Evolutionary conservation across 768 basidiomycete species (phyloP), one percentile per base, ranked within the genome.

Genomic region (Sarcomyxa edulis): DNA sequence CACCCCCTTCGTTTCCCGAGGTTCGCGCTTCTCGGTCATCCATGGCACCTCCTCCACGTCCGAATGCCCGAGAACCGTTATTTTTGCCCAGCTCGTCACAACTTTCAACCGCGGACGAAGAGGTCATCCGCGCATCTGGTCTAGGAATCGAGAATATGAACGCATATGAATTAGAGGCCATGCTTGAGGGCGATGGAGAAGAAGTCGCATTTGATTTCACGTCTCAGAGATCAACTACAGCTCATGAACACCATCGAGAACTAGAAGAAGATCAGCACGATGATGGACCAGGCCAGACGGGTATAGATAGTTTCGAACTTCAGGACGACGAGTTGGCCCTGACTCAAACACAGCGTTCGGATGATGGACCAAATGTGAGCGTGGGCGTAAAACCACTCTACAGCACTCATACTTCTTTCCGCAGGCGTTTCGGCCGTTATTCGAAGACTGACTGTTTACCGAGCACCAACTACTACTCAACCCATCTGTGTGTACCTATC

Each of bases 141-240:
- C 60, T 89, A 20, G 83, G 80, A 3, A 64, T 81, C 16, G 83
- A 85, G 49, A 52, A 68, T 43, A 84, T 88, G 84, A 63, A 68
- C 42, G 66, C 58, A 5, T 69, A 76, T 16, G 83, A 86, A 52
- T 65, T 64, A 22, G 66, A 67, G 23, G 61, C 50, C 59, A 65
- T 68, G 37, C 36, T 20, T 22, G 47, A 43, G n/a, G 44, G 33
- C 25, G 42, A 39, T 11, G 40, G 32, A 7, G 37, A 36, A 19
- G 38, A 43, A 20, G 35, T 48, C 15, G 37, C 58, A 15, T 67
- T 65, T 40, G 62, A 60, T 27, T 54, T 56, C 24, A 46, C 55
- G 15, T 61, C 61, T 1, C 62, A 65, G 39, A 43, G 39, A 22
- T 43, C 8, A 24, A 15, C 12, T 12, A 20, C 18, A 16, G 14